Percentiles rank a stretch among this genome's conserved stretches.
phyloP scores from a whole-genome alignment of 2,329 filamentous ascomycete species.

The Thielaviopsis ethacetica region DNA sequence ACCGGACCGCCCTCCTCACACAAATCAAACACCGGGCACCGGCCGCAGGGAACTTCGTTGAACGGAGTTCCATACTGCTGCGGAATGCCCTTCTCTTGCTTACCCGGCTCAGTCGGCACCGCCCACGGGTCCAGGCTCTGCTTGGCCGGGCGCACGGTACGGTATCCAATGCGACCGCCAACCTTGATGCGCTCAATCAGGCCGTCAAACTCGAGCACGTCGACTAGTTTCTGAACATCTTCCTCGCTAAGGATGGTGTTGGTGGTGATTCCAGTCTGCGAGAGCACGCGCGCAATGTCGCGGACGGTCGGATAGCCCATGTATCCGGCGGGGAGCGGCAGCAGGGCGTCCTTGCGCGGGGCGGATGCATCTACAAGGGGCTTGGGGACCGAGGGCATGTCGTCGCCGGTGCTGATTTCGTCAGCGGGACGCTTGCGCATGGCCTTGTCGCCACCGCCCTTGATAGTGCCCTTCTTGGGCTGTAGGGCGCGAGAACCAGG shows the following conservation, averaged over 20 bases:
- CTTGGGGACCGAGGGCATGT: conserved; percentile 16
- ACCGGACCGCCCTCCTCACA: conserved; percentile 86
- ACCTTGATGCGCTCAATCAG: conserved; percentile 52
- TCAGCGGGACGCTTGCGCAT: conserved; percentile 29
- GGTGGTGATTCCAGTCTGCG: conserved; percentile 50
- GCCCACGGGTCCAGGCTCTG: conserved; percentile 27
- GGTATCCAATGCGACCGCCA: conserved; percentile 34
- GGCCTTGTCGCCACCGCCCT: conserved; percentile 28
- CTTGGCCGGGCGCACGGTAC: conserved; percentile 32
- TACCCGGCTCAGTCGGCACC: conserved; percentile 14
- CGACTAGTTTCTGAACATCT: conserved; percentile 71
- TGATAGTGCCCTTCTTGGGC: conserved; percentile 41
- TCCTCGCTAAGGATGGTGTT: conserved; percentile 53
- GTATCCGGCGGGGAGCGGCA: conserved; percentile 49
- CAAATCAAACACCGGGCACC: conserved; percentile 83
- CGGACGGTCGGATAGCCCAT: conserved; percentile 64
- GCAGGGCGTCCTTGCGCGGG: conserved; percentile 23
- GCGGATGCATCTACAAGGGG: conserved; percentile 10
- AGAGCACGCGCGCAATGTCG: conserved; percentile 61
- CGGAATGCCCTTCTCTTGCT: conserved; percentile 22
- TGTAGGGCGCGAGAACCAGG: conserved; percentile 22
- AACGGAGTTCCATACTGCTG: conserved; percentile 49
- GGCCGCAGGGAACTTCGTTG: conserved; percentile 78
- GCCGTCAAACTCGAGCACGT: conserved; percentile 79
- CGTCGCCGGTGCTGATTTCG: conserved; percentile 22